phyloP scores from a whole-genome alignment of 257 asterid genomes.

The Euphrasia confusa region DNA sequence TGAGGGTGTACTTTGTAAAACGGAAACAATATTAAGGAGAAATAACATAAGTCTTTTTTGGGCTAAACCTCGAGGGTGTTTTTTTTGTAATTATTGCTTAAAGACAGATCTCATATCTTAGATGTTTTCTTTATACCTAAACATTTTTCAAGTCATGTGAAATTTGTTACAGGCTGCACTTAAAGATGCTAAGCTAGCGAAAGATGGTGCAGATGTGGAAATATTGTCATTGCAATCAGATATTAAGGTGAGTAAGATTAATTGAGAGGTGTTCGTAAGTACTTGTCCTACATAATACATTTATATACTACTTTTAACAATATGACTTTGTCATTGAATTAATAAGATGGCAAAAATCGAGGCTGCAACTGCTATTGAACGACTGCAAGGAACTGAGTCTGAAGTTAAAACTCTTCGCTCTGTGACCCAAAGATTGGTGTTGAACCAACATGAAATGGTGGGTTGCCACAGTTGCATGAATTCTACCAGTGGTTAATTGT shows the following conservation, averaged over 20 bases:
- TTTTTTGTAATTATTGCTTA: conserved; percentile 1
- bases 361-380: conserved; percentile 53
- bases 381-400: conserved; percentile 59
- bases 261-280: conserved; percentile 15
- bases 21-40: not conserved
- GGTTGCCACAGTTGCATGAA: conserved; percentile 23
- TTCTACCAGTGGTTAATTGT: conserved; percentile 9
- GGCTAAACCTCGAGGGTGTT: not conserved
- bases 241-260: conserved; percentile 48
- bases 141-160: conserved; percentile 16
- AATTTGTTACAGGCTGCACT: conserved; percentile 70
- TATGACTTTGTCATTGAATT: conserved; percentile 26
- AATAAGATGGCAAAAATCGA: conserved; percentile 66
- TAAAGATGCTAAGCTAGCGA: conserved; percentile 73
- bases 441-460: conserved; percentile 93
- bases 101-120: conserved; percentile 18
- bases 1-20: not conserved
- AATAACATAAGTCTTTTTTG: no score
- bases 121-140: conserved; percentile 19
- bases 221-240: conserved; percentile 56
- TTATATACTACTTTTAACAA: conserved; percentile 24
- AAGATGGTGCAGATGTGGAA: conserved; percentile 66
- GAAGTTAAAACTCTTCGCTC: conserved; percentile 80
- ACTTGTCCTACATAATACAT: conserved; percentile 26
- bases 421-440: conserved; percentile 94